A percentile compares a stretch with the other conserved stretches of the same genome.
Evolutionary conservation across 176 grass and related monocot species (phyloP).

Genomic region (Oryza glumipatula): DNA sequence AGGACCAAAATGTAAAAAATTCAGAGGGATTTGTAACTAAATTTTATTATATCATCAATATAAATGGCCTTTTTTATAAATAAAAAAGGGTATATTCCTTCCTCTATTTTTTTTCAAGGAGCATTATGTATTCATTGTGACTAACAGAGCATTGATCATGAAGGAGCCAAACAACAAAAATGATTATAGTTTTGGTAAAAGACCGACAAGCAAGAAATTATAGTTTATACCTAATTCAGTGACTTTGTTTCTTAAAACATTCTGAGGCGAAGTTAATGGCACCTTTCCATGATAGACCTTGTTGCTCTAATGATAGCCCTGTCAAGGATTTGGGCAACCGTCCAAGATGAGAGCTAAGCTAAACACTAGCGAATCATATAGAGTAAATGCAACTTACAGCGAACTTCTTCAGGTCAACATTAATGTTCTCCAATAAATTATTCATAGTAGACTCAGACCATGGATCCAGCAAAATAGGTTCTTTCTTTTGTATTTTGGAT

Average conservation of each 20-base stretch:
- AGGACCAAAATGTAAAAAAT: no score
- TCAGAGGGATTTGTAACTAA: slow-evolving; percentile 30
- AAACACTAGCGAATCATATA: slow-evolving; percentile 15
- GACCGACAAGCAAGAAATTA: slow-evolving; percentile 29
- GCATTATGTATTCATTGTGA: slow-evolving; percentile 10
- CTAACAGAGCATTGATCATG: slow-evolving; percentile 9
- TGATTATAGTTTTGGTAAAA: background rate
- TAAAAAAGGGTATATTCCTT: slow-evolving; percentile 22
- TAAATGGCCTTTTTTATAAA: slow-evolving; percentile 11
- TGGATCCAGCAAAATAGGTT: slow-evolving; percentile 59
- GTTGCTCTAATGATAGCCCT: slow-evolving; percentile 82
- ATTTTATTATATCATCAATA: slow-evolving; percentile 30
- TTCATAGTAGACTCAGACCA: slow-evolving; percentile 66
- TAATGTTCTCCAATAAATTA: slow-evolving; percentile 62
- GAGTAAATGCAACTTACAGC: slow-evolving; percentile 53
- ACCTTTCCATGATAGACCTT: slow-evolving; percentile 83
- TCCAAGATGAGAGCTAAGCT: slow-evolving; percentile 21
- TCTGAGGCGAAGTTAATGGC: slow-evolving; percentile 65
- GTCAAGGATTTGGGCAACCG: slow-evolving; percentile 40
- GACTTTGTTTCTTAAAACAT: slow-evolving; percentile 72
- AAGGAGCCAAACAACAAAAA: slow-evolving; percentile 3
- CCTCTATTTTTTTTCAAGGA: background rate
- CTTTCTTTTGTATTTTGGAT: slow-evolving; percentile 50
- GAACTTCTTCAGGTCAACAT: slow-evolving; percentile 60
- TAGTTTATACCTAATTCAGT: slow-evolving; percentile 75